phyloP scores from a whole-genome alignment of 805 yeast species.

The Wilhelminamyces savonicus region DNA sequence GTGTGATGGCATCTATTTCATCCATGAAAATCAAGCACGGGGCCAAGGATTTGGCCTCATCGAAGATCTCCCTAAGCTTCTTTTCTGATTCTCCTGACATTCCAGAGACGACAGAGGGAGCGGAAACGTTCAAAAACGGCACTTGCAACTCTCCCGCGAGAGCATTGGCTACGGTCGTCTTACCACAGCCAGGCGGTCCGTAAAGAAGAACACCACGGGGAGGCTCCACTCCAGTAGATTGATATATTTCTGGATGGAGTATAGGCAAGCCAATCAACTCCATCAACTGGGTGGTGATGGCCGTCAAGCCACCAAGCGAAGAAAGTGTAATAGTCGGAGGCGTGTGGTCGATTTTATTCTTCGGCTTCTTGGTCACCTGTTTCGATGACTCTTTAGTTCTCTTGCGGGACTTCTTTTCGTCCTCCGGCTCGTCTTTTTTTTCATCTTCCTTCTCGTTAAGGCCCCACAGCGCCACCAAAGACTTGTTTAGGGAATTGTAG shows the following conservation, averaged over 20 bases:
- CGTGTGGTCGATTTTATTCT: slow-evolving; percentile 49
- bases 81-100: slow-evolving; percentile 99
- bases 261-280: slow-evolving; percentile 91
- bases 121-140: slow-evolving; percentile 85
- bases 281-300: slow-evolving; percentile 77
- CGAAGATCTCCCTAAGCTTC: slow-evolving; percentile 86
- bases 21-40: slow-evolving; percentile 93
- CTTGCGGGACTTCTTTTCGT: slow-evolving; percentile 40
- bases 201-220: slow-evolving; percentile 91
- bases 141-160: slow-evolving; percentile 92
- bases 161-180: slow-evolving; percentile 93
- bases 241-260: slow-evolving; percentile 86
- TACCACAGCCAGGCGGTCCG: slow-evolving; percentile 99
- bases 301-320: slow-evolving; percentile 85
- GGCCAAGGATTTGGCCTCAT: slow-evolving; percentile 83
- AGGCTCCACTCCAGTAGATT: slow-evolving; percentile 86
- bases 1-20: slow-evolving; percentile 97
- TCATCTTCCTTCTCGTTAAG: slow-evolving; percentile 2
- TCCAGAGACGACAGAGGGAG: slow-evolving; percentile 95
- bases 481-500: slow-evolving; percentile 65
- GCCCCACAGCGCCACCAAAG: slow-evolving; percentile 70
- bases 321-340: slow-evolving; percentile 66
- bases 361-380: slow-evolving; percentile 17
- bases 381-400: slow-evolving; percentile 44
- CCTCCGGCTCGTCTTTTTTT: slow-evolving; percentile 10